These are phyloP conservation scores for Coniochaeta sp. DNA, from an alignment of 2,329 filamentous ascomycete species.

Conservation along the genomic window DNA sequence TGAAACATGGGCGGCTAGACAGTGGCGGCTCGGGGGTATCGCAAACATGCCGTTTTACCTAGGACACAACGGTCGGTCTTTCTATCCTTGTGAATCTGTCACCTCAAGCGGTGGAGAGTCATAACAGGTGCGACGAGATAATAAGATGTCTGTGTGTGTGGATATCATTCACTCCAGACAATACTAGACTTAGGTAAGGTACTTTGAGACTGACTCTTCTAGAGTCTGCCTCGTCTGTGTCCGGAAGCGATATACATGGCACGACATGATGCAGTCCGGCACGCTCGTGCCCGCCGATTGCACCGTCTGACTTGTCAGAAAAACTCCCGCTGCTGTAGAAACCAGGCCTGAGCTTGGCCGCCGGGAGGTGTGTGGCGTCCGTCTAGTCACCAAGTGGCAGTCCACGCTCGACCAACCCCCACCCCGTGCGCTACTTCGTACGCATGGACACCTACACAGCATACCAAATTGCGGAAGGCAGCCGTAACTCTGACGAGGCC, in stretches of 20 bases:
- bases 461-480: background rate
- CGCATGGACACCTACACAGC: background rate
- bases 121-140: background rate
- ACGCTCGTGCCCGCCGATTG: background rate
- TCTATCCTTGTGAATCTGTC: background rate
- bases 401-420: background rate
- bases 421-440: background rate
- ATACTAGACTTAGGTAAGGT: too few species aligned
- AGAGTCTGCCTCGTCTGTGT: background rate
- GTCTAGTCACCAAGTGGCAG: background rate
- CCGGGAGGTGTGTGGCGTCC: background rate
- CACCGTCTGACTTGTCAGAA: background rate
- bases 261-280: background rate
- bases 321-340: background rate
- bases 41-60: background rate
- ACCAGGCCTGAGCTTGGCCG: background rate
- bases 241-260: background rate
- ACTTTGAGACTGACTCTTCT: background rate
- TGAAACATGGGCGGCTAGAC: background rate
- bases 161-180: background rate
- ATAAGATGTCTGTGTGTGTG: background rate
- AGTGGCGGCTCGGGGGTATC: background rate
- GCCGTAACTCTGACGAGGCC: background rate
- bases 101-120: background rate
- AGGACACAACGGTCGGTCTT: background rate